Evolutionary conservation across 306 rosid genomes (phyloP).

Genomic region (Rosa persica): DNA sequence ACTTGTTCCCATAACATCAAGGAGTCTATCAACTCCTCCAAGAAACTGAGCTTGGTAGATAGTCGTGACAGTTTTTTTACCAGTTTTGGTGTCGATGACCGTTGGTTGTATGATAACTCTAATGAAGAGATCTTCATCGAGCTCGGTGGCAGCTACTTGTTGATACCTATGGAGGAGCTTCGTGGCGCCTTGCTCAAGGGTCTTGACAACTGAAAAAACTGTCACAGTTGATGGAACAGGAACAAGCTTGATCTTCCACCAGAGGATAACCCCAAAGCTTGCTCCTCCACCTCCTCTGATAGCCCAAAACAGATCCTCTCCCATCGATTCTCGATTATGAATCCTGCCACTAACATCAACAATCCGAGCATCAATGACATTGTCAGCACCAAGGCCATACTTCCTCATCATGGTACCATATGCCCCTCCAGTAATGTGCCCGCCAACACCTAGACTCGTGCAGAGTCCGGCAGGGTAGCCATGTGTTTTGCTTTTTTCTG

Average conservation of each 20-base stretch:
- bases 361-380: constrained; percentile 57
- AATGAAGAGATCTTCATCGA: constrained; percentile 64
- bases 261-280: constrained; percentile 72
- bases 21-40: constrained; percentile 49
- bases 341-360: constrained; percentile 55
- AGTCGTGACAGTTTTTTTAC: constrained; percentile 46
- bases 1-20: constrained; percentile 42
- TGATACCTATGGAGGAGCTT: constrained; percentile 62
- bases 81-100: constrained; percentile 21
- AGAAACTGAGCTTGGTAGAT: constrained; percentile 67
- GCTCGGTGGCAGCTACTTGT: constrained; percentile 48
- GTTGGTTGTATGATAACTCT: constrained; percentile 57
- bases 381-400: constrained; percentile 71
- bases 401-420: constrained; percentile 83
- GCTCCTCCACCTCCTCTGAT: constrained; percentile 85
- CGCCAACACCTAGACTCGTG: constrained; percentile 75
- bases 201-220: constrained; percentile 59
- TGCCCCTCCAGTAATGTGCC: constrained; percentile 82
- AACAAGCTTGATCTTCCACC: constrained; percentile 84
- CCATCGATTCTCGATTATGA: constrained; percentile 64
- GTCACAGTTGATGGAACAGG: constrained; percentile 69
- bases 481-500: constrained; percentile 57
- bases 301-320: constrained; percentile 82
- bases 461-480: constrained; percentile 88
- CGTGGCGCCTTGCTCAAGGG: constrained; percentile 58